These are phyloP conservation scores for Megacollybia platyphylla DNA, from an alignment of 1,284 basidiomycete genomes.

Conservation along the genomic window DNA sequence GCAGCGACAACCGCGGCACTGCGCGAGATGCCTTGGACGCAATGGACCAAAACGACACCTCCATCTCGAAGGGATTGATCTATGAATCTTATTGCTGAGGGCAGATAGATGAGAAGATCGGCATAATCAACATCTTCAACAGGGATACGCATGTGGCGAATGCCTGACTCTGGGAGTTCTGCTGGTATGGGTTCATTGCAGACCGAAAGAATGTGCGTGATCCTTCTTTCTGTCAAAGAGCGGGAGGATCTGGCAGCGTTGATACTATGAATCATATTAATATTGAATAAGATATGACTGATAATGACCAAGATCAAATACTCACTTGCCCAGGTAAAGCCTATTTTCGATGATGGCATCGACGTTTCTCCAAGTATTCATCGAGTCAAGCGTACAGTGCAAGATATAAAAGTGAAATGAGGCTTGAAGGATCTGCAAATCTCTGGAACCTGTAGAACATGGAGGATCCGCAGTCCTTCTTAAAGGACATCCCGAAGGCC, in stretches of 20 bases:
- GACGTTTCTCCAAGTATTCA: constrained; percentile 62
- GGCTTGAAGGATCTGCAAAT: too few species aligned
- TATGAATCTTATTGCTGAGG: constrained; percentile 71
- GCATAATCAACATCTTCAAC: constrained; percentile 78
- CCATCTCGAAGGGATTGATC: constrained; percentile 53
- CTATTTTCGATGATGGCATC: constrained; percentile 54
- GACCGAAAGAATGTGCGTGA: constrained; percentile 68
- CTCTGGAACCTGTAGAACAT: too few species aligned
- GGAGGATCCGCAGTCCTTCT: too few species aligned
- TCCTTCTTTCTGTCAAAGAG: constrained; percentile 58
- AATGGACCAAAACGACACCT: constrained; percentile 76
- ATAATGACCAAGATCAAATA: constrained; percentile 5
- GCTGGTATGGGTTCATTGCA: constrained; percentile 63
- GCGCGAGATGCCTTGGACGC: constrained; percentile 71
- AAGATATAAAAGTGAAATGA: too few species aligned
- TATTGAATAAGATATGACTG: constrained; percentile 5
- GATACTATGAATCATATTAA: constrained; percentile 30
- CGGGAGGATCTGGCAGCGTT: constrained; percentile 62
- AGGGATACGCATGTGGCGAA: constrained; percentile 55
- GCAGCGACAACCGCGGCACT: constrained; percentile 76
- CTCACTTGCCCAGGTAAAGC: constrained; percentile 70
- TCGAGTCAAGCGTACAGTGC: constrained; percentile 8
- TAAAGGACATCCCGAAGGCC: too few species aligned
- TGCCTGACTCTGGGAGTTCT: constrained; percentile 60
- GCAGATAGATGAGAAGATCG: constrained; percentile 69